These are phyloP conservation scores for Vitis labrusca DNA, from an alignment of 164 flowering plant genomes.

Conservation along the genomic window DNA sequence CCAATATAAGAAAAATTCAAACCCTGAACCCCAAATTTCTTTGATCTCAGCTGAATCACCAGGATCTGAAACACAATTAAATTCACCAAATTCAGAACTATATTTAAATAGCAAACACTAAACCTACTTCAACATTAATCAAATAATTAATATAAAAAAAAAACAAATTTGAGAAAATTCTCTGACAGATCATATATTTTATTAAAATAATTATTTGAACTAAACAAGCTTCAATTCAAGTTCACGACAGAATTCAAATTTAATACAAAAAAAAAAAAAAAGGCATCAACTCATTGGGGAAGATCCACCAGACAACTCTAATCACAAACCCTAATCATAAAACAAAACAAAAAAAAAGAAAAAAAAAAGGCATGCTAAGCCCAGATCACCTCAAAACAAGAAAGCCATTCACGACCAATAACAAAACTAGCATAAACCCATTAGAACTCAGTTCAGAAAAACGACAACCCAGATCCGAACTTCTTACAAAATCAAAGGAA, in stretches of 20 bases:
- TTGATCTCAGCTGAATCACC: too few relatives aligned
- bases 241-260: not conserved
- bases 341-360: not conserved
- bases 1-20: constrained; percentile 8
- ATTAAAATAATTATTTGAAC: not conserved
- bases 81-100: too few relatives aligned
- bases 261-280: not conserved
- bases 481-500: not conserved
- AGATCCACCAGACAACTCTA: not conserved
- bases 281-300: not conserved
- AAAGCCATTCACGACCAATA: too few relatives aligned
- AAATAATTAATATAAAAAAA: constrained; percentile 1
- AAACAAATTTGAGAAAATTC: not conserved
- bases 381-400: too few relatives aligned
- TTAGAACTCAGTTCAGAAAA: too few relatives aligned
- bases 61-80: too few relatives aligned
- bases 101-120: too few relatives aligned
- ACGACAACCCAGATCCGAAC: too few relatives aligned
- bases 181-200: not conserved
- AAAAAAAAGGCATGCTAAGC: too few relatives aligned
- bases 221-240: constrained; percentile 2
- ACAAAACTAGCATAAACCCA: too few relatives aligned
- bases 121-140: not conserved
- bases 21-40: constrained; percentile 2
- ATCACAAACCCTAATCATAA: not conserved